Evolutionary conservation across 768 basidiomycete species (phyloP), one percentile per base, ranked within the genome.

Genomic region (Holtermanniella nyarrowii): DNA sequence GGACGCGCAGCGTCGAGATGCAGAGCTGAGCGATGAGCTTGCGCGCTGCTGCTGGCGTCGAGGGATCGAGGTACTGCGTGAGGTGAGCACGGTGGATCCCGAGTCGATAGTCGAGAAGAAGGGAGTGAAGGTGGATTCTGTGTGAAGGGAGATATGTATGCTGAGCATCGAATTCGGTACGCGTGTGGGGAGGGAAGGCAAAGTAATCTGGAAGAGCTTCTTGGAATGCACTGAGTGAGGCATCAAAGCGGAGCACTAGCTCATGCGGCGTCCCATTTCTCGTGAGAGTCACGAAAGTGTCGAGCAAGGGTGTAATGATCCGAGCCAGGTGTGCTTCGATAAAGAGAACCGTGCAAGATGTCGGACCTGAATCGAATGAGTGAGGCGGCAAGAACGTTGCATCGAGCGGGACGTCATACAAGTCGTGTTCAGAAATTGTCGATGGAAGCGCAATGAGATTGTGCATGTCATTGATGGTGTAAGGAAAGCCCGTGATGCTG

Each of bases 401-500:
- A 3, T 54, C 58, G 5, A 56, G 48, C 5, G 59, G 52, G 22
- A 59, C 41, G 49, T 56, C 49, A 47, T 61, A 62, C 5, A 67
- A 50, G 5, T 64, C 62, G 10, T 49, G 24, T 46, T 64, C 62
- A 1, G 62, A 56, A 24, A 62, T 60, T 4, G 59, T 57, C 3
- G 65, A 64, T 3, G 65, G 62, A 1, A 62, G 48, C 26, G 58
- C 56, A 21, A 61, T 57, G 27, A 61, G 59, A 31, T 59, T 61
- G 43, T 67, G 63, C 16, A 54, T 56, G 43, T 67, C 62, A 31
- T 61, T 48, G 42, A 64, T 62, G 21, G 60, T 64, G 48, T 67
- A 67, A 21, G 65, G 65, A 49, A 59, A 55, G 2, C 59, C 58
- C 0, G 62, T 64, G 22, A 53, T 49, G 43, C 44, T 46, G 25